Conservation (phyloP, 2,329 filamentous ascomycete genomes). For the Talaromyces sp. region DNA sequence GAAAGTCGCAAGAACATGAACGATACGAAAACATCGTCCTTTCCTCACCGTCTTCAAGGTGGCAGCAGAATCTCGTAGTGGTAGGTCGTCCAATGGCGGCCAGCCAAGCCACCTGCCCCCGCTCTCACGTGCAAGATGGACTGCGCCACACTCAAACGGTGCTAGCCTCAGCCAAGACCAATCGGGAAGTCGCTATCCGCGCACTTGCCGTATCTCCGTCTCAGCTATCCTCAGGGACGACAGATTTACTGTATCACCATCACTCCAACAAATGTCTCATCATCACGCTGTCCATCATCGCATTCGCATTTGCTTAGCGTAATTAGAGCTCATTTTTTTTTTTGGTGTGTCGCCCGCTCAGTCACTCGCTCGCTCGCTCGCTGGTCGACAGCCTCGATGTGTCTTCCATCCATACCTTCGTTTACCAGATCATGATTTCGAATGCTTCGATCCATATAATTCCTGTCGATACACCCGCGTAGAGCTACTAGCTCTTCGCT, state of each 20-base stretch:
- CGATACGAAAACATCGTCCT: not conserved
- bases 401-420: slow-evolving; percentile 30
- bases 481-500: slow-evolving; percentile 29
- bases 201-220: not conserved
- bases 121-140: not conserved
- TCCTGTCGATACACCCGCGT: slow-evolving; percentile 22
- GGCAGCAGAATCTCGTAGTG: not conserved
- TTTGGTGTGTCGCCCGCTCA: not conserved
- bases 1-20: not conserved
- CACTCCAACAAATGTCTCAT: not conserved
- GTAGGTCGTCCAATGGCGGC: not conserved
- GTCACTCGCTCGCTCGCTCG: slow-evolving; percentile 2
- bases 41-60: not conserved
- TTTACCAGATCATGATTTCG: slow-evolving; percentile 40
- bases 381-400: slow-evolving; percentile 24
- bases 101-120: not conserved
- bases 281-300: not conserved
- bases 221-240: slow-evolving; percentile 1
- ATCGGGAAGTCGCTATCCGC: slow-evolving; percentile 1
- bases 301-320: not conserved
- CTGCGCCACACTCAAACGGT: not conserved
- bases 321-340: not conserved
- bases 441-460: slow-evolving; percentile 29
- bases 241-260: not conserved
- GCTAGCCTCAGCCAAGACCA: not conserved